These are phyloP conservation scores for Aspergillus saccharolyticus DNA, from an alignment of 495 filamentous ascomycete species.

Conservation along the genomic window DNA sequence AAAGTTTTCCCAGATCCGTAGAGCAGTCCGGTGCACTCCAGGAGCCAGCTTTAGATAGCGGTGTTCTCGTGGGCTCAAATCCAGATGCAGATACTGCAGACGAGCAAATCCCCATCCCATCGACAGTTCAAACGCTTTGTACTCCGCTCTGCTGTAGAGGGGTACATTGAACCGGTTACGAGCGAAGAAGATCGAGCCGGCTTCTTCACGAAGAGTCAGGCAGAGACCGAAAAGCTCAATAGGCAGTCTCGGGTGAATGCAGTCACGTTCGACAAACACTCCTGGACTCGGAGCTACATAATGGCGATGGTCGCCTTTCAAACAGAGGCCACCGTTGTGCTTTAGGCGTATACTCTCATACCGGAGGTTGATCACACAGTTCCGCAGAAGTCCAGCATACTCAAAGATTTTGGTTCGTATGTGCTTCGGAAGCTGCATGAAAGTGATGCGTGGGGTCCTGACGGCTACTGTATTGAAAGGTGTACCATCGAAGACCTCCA, in stretches of 20 bases:
- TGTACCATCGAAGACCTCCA: neutral
- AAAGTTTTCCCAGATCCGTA: slow-evolving; percentile 19
- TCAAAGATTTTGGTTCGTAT: slow-evolving; percentile 19
- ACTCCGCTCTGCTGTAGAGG: slow-evolving; percentile 14
- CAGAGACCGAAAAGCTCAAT: slow-evolving; percentile 15
- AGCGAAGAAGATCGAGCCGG: slow-evolving; percentile 14
- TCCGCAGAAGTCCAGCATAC: slow-evolving; percentile 22
- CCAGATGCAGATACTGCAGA: slow-evolving; percentile 19
- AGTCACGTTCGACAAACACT: slow-evolving; percentile 3
- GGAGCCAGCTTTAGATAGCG: slow-evolving; percentile 12
- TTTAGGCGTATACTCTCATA: slow-evolving; percentile 10
- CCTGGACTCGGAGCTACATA: neutral
- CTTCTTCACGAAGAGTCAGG: slow-evolving; percentile 11
- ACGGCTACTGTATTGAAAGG: neutral
- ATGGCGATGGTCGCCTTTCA: slow-evolving; percentile 5
- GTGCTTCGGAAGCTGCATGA: slow-evolving; percentile 20
- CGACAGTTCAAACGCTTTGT: slow-evolving; percentile 12
- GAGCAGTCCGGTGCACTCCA: slow-evolving; percentile 12
- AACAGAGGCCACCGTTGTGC: neutral
- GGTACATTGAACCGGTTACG: slow-evolving; percentile 15
- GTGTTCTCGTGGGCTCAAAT: slow-evolving; percentile 17
- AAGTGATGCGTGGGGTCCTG: slow-evolving; percentile 1
- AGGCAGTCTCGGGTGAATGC: slow-evolving; percentile 20
- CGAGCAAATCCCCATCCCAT: slow-evolving; percentile 10
- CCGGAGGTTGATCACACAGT: slow-evolving; percentile 17